Conservation (phyloP, 768 basidiomycete species). For the Suillus paluster region DNA sequence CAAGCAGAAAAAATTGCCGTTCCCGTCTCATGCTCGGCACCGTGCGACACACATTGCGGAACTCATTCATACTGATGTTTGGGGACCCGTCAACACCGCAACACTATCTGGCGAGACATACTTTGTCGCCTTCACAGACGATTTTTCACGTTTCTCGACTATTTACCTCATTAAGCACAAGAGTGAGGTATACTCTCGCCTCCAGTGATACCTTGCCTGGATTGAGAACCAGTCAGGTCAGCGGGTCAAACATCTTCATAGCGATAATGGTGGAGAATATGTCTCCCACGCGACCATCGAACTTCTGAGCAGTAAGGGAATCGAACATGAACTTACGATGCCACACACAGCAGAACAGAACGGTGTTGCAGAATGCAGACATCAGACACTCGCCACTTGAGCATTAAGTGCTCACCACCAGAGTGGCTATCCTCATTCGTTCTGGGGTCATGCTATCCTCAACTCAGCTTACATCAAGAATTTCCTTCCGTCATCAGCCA, state of each 20-base stretch:
- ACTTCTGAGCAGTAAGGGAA: neutral
- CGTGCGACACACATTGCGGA: too few relatives aligned
- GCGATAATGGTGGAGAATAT: slow-evolving; percentile 19
- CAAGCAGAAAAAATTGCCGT: neutral
- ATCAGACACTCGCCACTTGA: slow-evolving; percentile 25
- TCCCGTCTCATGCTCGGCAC: neutral
- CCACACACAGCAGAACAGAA: slow-evolving; percentile 22
- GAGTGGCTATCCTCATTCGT: slow-evolving; percentile 22
- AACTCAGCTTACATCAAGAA: slow-evolving; percentile 27
- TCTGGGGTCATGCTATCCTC: slow-evolving; percentile 29
- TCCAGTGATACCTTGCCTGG: neutral
- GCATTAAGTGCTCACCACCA: slow-evolving; percentile 27
- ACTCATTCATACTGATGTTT: too few relatives aligned
- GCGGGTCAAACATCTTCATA: slow-evolving; percentile 13
- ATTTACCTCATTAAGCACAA: too few relatives aligned
- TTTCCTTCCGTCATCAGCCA: slow-evolving; percentile 21
- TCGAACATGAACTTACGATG: neutral
- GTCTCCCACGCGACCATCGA: neutral
- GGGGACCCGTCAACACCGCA: too few relatives aligned
- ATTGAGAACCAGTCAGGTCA: neutral
- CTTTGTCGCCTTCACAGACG: too few relatives aligned
- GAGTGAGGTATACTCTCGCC: too few relatives aligned
- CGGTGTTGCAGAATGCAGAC: slow-evolving; percentile 34
- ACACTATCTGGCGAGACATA: too few relatives aligned
- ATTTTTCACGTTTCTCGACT: too few relatives aligned